phyloP scores from a whole-genome alignment of 2,329 filamentous ascomycete species.

The Xylaria sp. region DNA sequence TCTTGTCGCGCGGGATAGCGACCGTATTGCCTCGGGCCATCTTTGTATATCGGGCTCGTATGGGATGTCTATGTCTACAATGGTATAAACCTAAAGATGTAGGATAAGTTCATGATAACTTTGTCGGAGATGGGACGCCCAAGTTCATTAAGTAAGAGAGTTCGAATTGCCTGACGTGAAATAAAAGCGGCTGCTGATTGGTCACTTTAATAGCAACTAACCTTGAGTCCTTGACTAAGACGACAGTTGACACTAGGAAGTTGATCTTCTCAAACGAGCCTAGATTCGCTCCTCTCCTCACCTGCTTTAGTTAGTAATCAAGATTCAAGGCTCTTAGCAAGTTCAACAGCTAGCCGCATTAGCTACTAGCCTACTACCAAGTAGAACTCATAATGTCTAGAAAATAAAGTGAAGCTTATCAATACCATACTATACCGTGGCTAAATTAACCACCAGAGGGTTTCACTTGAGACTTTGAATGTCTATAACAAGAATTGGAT shows the following conservation, averaged over 20 bases:
- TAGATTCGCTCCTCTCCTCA: too few relatives aligned
- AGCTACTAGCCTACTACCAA: not conserved
- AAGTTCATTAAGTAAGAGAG: not conserved
- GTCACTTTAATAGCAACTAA: constrained; percentile 32
- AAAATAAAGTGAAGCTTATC: not conserved
- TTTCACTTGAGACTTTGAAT: not conserved
- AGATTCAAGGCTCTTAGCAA: too few relatives aligned
- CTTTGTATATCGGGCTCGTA: not conserved
- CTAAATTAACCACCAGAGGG: too few relatives aligned
- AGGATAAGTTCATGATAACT: not conserved
- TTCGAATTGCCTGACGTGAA: not conserved
- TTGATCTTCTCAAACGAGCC: too few relatives aligned
- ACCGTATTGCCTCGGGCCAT: constrained; percentile 15
- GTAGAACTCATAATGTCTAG: not conserved
- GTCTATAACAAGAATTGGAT: not conserved
- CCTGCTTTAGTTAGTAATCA: too few relatives aligned
- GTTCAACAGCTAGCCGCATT: not conserved
- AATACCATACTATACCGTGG: not conserved
- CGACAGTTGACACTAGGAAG: too few relatives aligned
- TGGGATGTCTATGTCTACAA: not conserved
- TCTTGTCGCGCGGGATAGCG: constrained; percentile 30
- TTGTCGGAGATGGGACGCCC: not conserved
- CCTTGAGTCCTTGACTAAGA: not conserved
- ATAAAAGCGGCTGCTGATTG: constrained; percentile 29
- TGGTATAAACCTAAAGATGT: not conserved